Evolutionary conservation across 352 stramenopile genomes (phyloP).

Genomic region (Elongisporangium prolatum): DNA sequence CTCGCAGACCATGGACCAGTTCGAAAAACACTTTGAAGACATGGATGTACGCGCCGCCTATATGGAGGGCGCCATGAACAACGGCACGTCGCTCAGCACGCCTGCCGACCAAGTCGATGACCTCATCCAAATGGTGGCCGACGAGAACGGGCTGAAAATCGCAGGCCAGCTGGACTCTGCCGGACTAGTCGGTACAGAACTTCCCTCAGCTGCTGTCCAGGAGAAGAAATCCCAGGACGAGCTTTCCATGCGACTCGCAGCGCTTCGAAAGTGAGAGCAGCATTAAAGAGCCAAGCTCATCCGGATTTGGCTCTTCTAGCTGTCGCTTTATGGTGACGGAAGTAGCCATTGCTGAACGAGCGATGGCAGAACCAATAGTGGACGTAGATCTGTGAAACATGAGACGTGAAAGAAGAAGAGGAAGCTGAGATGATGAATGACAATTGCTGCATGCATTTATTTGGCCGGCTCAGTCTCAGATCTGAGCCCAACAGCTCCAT

Average conservation of each 20-base stretch:
- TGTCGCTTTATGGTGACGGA: background rate
- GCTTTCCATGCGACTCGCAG: slow-evolving; percentile 76
- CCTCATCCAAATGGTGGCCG: slow-evolving; percentile 97
- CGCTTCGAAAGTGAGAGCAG: slow-evolving; percentile 53
- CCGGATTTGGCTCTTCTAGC: no score
- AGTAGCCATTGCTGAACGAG: background rate
- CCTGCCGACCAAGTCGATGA: slow-evolving; percentile 97
- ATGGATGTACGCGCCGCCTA: slow-evolving; percentile 97
- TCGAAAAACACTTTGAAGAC: slow-evolving; percentile 99
- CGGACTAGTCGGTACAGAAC: slow-evolving; percentile 76
- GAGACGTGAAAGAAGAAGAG: background rate
- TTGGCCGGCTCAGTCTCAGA: background rate
- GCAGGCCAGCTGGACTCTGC: slow-evolving; percentile 92
- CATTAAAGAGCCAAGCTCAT: background rate
- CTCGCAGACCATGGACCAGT: slow-evolving; percentile 96
- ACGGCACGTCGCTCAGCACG: slow-evolving; percentile 92
- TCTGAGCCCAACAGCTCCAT: background rate
- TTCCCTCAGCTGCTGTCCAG: slow-evolving; percentile 61
- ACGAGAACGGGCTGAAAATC: slow-evolving; percentile 96
- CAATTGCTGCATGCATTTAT: background rate
- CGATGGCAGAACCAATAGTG: background rate
- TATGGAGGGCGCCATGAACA: slow-evolving; percentile 98
- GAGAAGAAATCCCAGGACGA: slow-evolving; percentile 82
- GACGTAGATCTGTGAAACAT: background rate
- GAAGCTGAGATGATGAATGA: background rate